Percentiles rank a stretch among this genome's conserved stretches.
Evolutionary conservation across 768 basidiomycete species (phyloP).

Genomic region (Collybia sordida): DNA sequence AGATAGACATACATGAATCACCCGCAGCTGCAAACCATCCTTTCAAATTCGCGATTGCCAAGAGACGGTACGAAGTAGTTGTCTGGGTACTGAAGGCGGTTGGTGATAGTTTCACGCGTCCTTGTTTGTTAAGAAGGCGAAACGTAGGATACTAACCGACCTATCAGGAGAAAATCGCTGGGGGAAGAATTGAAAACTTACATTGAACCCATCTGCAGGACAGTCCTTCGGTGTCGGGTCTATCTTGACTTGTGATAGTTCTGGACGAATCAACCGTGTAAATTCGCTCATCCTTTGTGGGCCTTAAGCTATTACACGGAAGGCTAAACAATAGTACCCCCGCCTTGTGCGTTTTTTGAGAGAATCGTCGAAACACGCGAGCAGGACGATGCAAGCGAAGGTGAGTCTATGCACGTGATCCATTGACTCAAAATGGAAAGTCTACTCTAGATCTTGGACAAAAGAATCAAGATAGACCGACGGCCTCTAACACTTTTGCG

Average conservation of each 20-base stretch:
- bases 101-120: conserved; percentile 63
- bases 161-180: neutral
- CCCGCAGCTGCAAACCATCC: conserved; percentile 73
- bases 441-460: too few species aligned
- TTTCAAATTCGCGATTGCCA: conserved; percentile 57
- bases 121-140: conserved; percentile 57
- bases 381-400: too few species aligned
- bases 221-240: conserved; percentile 37
- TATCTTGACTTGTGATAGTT: conserved; percentile 34
- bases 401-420: too few species aligned
- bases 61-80: conserved; percentile 44
- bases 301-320: neutral
- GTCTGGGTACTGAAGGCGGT: conserved; percentile 44
- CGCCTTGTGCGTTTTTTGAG: too few species aligned
- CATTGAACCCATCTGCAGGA: conserved; percentile 45
- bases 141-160: conserved; percentile 45
- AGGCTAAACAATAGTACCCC: conserved; percentile 1
- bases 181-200: conserved; percentile 21
- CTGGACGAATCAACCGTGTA: conserved; percentile 35
- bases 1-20: conserved; percentile 33
- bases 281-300: conserved; percentile 30
- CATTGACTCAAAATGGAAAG: too few species aligned
- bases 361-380: too few species aligned
- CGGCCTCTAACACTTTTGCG: too few species aligned
- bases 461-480: too few species aligned